phyloP scores from a whole-genome alignment of 148 eudicot species.

The Vaccinium myrtillus region DNA sequence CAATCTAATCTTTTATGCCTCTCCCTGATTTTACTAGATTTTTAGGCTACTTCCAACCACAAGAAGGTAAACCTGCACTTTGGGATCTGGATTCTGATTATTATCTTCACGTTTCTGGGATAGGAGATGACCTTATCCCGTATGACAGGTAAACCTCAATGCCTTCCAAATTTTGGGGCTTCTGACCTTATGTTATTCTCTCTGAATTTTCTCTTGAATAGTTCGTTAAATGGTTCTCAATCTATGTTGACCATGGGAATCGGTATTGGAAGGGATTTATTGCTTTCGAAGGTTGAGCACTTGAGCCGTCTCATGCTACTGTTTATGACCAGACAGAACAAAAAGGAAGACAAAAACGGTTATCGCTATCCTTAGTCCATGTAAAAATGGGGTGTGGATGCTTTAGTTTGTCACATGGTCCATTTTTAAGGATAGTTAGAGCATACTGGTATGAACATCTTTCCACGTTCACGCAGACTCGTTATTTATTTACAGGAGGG shows the following conservation, averaged over 20 bases:
- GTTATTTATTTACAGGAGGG: background rate
- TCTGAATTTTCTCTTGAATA: background rate
- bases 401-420: background rate
- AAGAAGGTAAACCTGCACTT: conserved; percentile 94
- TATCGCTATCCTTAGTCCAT: background rate
- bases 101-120: conserved; percentile 93
- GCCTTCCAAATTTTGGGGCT: conserved; percentile 4
- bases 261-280: background rate
- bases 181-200: conserved; percentile 6
- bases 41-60: conserved; percentile 96
- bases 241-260: conserved; percentile 4
- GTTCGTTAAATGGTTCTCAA: background rate
- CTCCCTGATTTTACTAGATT: conserved; percentile 52
- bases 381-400: background rate
- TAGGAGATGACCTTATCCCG: conserved; percentile 67
- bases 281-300: background rate
- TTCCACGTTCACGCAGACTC: background rate
- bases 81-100: conserved; percentile 99
- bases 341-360: background rate
- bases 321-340: background rate
- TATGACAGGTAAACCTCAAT: conserved; percentile 41
- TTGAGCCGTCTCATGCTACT: background rate
- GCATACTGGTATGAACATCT: background rate
- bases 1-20: conserved; percentile 2
- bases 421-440: background rate